phyloP scores from a whole-genome alignment of 805 yeast genomes.

The Metschnikowia reukaufii region DNA sequence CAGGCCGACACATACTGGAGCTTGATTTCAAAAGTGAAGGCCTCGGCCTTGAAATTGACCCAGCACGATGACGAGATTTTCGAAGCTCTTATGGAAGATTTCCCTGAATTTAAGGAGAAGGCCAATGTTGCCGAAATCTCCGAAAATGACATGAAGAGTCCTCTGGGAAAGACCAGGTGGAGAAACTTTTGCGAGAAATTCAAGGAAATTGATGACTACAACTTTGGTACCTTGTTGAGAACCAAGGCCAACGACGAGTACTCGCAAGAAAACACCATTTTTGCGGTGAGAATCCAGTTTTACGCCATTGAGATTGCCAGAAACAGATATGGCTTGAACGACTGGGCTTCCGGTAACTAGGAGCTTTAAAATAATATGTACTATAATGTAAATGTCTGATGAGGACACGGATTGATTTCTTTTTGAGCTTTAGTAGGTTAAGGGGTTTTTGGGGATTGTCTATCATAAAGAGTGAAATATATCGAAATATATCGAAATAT shows the following conservation, averaged over 20 bases:
- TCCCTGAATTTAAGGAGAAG: conserved; percentile 83
- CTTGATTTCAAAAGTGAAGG: conserved; percentile 68
- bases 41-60: conserved; percentile 75
- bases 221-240: conserved; percentile 93
- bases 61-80: conserved; percentile 70
- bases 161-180: conserved; percentile 85
- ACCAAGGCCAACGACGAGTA: conserved; percentile 71
- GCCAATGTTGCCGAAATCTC: conserved; percentile 54
- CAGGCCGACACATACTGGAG: conserved; percentile 96
- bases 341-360: conserved; percentile 60
- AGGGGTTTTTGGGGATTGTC: too few relatives aligned
- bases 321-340: conserved; percentile 86
- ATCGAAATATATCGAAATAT: too few relatives aligned
- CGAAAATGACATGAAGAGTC: conserved; percentile 82
- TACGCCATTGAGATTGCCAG: conserved; percentile 93
- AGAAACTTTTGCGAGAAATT: conserved; percentile 80
- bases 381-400: background rate
- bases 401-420: too few relatives aligned
- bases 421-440: too few relatives aligned
- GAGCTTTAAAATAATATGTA: background rate
- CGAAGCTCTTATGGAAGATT: conserved; percentile 57
- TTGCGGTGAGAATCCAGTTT: conserved; percentile 91
- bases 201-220: conserved; percentile 86
- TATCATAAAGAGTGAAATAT: too few relatives aligned
- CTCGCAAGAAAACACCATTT: conserved; percentile 78